Conservation (phyloP, 2,329 filamentous ascomycete species). For the Aspergillus sp. region DNA sequence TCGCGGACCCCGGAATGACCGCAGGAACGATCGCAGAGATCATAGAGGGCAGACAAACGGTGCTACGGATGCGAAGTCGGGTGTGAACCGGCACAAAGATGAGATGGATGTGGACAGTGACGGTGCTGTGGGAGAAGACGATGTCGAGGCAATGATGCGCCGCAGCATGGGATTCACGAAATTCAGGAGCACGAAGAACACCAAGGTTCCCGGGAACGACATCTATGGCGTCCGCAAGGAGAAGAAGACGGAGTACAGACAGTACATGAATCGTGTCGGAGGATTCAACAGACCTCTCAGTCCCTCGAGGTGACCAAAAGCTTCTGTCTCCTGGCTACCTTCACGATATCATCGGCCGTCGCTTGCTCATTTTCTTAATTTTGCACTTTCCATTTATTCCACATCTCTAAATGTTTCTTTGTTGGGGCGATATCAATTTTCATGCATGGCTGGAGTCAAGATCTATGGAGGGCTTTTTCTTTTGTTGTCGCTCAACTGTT, state of each 20-base stretch:
- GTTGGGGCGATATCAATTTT: slow-evolving; percentile 19
- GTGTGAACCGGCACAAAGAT: slow-evolving; percentile 31
- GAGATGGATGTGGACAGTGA: slow-evolving; percentile 48
- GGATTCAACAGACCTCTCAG: slow-evolving; percentile 55
- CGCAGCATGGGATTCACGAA: slow-evolving; percentile 87
- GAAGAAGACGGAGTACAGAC: slow-evolving; percentile 91
- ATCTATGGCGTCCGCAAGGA: slow-evolving; percentile 81
- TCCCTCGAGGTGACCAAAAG: slow-evolving; percentile 39
- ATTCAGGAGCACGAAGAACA: slow-evolving; percentile 85
- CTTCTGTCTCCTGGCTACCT: background rate
- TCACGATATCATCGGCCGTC: background rate
- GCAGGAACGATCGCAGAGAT: slow-evolving; percentile 35
- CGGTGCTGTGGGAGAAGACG: slow-evolving; percentile 59
- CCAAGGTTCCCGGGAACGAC: slow-evolving; percentile 85
- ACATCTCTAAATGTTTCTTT: slow-evolving; percentile 9
- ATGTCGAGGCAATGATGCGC: slow-evolving; percentile 72
- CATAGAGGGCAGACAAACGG: slow-evolving; percentile 29
- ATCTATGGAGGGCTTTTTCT: slow-evolving; percentile 5
- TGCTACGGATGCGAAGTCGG: slow-evolving; percentile 21
- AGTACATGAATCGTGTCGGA: slow-evolving; percentile 75
- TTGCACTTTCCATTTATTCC: slow-evolving; percentile 8
- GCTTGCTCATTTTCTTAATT: slow-evolving; percentile 12
- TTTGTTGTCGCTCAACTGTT: slow-evolving; percentile 1
- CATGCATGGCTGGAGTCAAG: slow-evolving; percentile 36
- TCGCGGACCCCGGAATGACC: slow-evolving; percentile 37